Conservation (phyloP, 495 filamentous ascomycete genomes). For the Podospora comata region DNA sequence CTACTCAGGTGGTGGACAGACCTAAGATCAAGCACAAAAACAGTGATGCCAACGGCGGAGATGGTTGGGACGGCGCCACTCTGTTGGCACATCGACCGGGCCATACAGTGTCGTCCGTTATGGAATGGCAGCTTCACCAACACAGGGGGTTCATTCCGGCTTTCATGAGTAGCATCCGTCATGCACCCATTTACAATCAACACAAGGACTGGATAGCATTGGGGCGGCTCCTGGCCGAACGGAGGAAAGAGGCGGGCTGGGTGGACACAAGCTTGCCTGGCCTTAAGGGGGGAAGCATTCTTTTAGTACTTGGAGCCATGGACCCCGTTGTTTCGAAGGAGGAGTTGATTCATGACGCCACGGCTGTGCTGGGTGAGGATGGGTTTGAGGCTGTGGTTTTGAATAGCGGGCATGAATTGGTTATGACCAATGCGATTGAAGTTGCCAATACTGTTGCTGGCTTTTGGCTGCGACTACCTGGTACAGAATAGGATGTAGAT, state of each 20-base stretch:
- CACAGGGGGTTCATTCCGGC: constrained; percentile 55
- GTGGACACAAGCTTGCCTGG: constrained; percentile 25
- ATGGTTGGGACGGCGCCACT: constrained; percentile 39
- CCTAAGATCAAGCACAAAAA: constrained; percentile 20
- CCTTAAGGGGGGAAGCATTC: constrained; percentile 47
- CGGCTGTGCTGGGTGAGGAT: constrained; percentile 39
- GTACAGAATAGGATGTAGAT: not conserved
- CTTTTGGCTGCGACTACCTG: constrained; percentile 36
- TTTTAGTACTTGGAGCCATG: constrained; percentile 50
- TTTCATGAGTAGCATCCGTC: constrained; percentile 54
- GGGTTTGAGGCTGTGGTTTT: constrained; percentile 47
- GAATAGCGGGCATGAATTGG: constrained; percentile 51
- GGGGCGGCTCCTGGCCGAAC: constrained; percentile 45
- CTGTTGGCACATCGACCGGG: constrained; percentile 38
- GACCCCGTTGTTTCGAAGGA: constrained; percentile 54
- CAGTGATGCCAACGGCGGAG: constrained; percentile 38
- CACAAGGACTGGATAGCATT: constrained; percentile 57
- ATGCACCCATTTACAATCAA: constrained; percentile 56
- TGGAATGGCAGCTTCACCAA: constrained; percentile 54
- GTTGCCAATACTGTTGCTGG: constrained; percentile 39
- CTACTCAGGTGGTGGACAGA: constrained; percentile 27
- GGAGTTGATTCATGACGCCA: constrained; percentile 52
- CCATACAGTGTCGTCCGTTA: constrained; percentile 42
- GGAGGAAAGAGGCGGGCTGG: constrained; percentile 30
- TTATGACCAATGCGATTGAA: constrained; percentile 39